A percentile compares a stretch with the other conserved stretches of the same genome.
Conservation (phyloP, 441 rosid genomes). For the Syzygium malaccense region DNA sequence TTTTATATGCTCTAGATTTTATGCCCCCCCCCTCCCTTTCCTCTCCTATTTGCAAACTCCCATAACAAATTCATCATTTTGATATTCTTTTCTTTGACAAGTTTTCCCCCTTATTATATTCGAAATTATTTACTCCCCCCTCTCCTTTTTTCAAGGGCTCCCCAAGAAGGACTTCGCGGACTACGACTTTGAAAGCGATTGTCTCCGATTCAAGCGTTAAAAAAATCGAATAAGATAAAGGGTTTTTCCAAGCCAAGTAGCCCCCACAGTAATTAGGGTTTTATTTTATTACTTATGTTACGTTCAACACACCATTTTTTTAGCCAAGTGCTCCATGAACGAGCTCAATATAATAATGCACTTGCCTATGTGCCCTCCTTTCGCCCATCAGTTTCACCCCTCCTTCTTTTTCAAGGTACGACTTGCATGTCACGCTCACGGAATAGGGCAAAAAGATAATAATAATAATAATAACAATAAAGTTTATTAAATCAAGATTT, state of each 20-base stretch:
- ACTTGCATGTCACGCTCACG: slow-evolving; percentile 6
- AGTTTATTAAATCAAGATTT: neutral
- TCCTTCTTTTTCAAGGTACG: neutral
- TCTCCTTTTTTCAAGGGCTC: neutral
- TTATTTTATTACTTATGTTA: neutral
- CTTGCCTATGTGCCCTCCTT: slow-evolving; percentile 13
- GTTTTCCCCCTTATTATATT: neutral
- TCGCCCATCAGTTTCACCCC: neutral
- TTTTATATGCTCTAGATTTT: slow-evolving; percentile 46
- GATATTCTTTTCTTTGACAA: neutral
- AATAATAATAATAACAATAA: neutral
- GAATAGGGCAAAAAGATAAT: neutral
- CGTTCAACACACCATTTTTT: neutral
- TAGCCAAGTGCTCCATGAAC: neutral
- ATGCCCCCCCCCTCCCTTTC: slow-evolving; percentile 26
- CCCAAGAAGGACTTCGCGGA: slow-evolving; percentile 14
- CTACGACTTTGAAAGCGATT: slow-evolving; percentile 36
- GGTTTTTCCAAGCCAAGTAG: neutral
- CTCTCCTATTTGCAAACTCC: slow-evolving; percentile 16
- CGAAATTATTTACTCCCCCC: neutral
- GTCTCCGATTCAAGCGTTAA: slow-evolving; percentile 8
- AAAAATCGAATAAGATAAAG: neutral
- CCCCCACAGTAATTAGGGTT: slow-evolving; percentile 2
- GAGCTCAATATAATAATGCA: slow-evolving; percentile 3
- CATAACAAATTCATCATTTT: slow-evolving; percentile 1